Evolutionary conservation across 345 rosid species (phyloP).

Genomic region (sweet orange (Citrus sinensis)): DVS_A1.0 CM039163.1:46737501-46738000

Average conservation of each 20-base stretch:
- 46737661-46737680: slow-evolving; percentile 92
- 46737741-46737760: no score
- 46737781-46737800: slow-evolving; percentile 95
- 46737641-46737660: slow-evolving; percentile 87
- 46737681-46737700: not conserved
- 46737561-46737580: slow-evolving; percentile 71
- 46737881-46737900: not conserved
- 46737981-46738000: not conserved
- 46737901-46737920: not conserved
- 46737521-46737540: slow-evolving; percentile 84
- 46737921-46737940: slow-evolving; percentile 5
- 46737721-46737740: no score
- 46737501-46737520: slow-evolving; percentile 80
- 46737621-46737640: slow-evolving; percentile 80
- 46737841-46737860: slow-evolving; percentile 53
- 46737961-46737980: not conserved
- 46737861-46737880: slow-evolving; percentile 6
- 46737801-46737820: slow-evolving; percentile 86
- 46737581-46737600: slow-evolving; percentile 55
- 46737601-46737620: slow-evolving; percentile 50
- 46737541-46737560: slow-evolving; percentile 86
- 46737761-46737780: slow-evolving; percentile 19
- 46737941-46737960: slow-evolving; percentile 1
- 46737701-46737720: no score
- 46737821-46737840: slow-evolving; percentile 96